Conservation (phyloP, 2,329 filamentous ascomycete species). For the Botrytis aclada region DNA sequence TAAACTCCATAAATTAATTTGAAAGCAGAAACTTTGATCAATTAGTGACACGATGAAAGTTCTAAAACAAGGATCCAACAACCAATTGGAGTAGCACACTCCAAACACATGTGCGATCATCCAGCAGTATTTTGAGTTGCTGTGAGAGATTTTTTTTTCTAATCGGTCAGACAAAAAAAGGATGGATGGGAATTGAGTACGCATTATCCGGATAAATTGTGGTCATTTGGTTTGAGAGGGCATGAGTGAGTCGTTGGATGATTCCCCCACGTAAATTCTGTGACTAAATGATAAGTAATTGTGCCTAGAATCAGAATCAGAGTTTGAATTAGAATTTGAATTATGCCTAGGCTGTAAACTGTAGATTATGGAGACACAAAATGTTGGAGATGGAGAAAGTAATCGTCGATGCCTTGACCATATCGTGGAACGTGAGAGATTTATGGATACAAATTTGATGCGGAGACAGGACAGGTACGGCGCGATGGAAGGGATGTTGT, state of each 20-base stretch:
- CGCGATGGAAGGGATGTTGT: neutral
- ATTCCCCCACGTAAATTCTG: neutral
- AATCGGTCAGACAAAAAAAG: constrained; percentile 6
- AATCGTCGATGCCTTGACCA: neutral
- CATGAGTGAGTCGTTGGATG: neutral
- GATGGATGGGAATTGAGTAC: neutral
- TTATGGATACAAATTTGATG: neutral
- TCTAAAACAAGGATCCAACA: neutral
- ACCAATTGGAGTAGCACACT: constrained; percentile 1
- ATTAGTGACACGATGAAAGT: neutral
- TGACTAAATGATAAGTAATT: neutral
- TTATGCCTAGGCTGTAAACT: neutral
- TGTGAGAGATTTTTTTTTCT: neutral
- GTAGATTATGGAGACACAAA: neutral
- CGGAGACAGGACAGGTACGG: neutral
- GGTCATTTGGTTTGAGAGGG: neutral
- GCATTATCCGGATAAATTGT: constrained; percentile 3
- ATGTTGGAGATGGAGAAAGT: neutral
- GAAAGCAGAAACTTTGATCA: constrained; percentile 1
- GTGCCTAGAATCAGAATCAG: neutral
- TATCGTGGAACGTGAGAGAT: constrained; percentile 2
- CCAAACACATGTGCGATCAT: neutral
- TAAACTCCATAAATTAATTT: neutral
- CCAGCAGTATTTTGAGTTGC: neutral
- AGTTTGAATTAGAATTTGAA: neutral